Percentiles rank a stretch among this genome's conserved stretches.
phyloP scores from a whole-genome alignment of 1,284 basidiomycete species.

The Veloporphyrellus conicus region DNA sequence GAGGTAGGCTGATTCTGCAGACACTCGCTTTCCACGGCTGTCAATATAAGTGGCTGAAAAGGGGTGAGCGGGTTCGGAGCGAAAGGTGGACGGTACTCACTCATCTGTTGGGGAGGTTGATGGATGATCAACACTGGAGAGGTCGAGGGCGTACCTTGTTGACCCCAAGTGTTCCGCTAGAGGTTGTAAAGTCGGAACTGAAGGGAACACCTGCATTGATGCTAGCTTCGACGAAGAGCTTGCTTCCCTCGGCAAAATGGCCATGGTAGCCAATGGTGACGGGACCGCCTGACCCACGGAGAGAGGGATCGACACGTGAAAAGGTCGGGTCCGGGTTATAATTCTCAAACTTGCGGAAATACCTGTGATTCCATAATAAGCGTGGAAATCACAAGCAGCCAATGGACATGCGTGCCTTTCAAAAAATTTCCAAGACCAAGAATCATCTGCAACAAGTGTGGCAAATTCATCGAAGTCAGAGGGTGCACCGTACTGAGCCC shows the following conservation, averaged over 20 bases:
- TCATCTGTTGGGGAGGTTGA: constrained; percentile 30
- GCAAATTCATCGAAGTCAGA: constrained; percentile 71
- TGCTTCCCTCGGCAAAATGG: constrained; percentile 19
- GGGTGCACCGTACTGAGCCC: constrained; percentile 64
- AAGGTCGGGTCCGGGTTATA: constrained; percentile 46
- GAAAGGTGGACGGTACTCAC: constrained; percentile 24
- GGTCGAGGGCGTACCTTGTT: constrained; percentile 24
- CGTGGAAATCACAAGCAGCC: neutral
- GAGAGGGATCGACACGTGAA: constrained; percentile 43
- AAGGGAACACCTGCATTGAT: constrained; percentile 31
- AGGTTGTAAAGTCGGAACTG: constrained; percentile 32
- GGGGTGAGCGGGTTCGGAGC: neutral
- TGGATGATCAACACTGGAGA: neutral
- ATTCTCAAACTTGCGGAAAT: constrained; percentile 59
- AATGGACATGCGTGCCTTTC: constrained; percentile 33
- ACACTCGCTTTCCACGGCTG: constrained; percentile 47
- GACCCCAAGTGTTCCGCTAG: constrained; percentile 27
- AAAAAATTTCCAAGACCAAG: constrained; percentile 61
- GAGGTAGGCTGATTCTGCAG: constrained; percentile 62
- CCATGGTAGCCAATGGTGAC: constrained; percentile 38
- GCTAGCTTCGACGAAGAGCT: constrained; percentile 28
- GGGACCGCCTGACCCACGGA: constrained; percentile 48
- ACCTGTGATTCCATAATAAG: constrained; percentile 38
- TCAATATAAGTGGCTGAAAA: constrained; percentile 60
- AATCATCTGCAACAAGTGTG: constrained; percentile 49